Conservation (phyloP, 75 land plant genomes). For the Isoetes taiwanensis region DNA sequence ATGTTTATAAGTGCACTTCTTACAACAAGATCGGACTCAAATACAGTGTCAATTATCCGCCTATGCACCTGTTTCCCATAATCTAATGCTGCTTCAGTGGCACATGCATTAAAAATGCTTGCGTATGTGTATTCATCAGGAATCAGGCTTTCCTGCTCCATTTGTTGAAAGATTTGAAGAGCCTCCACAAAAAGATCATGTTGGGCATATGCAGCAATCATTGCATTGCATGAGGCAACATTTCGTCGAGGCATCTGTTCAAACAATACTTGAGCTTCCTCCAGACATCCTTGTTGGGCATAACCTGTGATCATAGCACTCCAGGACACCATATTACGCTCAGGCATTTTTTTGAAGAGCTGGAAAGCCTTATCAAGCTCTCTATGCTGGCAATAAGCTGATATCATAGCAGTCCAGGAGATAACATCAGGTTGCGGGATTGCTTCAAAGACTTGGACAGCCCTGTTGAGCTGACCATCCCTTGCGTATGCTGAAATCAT, state of each 20-base stretch:
- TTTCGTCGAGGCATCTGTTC: not conserved
- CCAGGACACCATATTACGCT: constrained; percentile 10
- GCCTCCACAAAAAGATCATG: not conserved
- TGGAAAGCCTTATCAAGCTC: constrained; percentile 1
- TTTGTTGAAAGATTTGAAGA: not conserved
- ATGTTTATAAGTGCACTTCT: constrained; percentile 55
- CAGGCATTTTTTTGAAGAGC: constrained; percentile 7
- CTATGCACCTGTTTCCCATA: constrained; percentile 49
- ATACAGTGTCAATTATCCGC: constrained; percentile 32
- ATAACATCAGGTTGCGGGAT: constrained; percentile 7
- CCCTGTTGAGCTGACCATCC: not conserved
- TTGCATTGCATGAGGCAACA: not conserved
- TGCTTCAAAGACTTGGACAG: not conserved
- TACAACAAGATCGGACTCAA: constrained; percentile 28
- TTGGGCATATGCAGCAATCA: not conserved
- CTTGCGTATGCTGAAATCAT: constrained; percentile 9
- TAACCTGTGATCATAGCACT: constrained; percentile 10
- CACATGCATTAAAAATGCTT: constrained; percentile 12
- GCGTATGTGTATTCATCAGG: constrained; percentile 15
- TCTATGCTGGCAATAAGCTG: constrained; percentile 3
- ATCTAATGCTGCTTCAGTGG: constrained; percentile 17
- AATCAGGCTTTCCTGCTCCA: not conserved
- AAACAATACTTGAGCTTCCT: not conserved
- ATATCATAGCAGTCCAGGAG: constrained; percentile 12
- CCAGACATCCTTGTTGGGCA: not conserved